These are phyloP conservation scores for Thermoascus crustaceus DNA, from an alignment of 2,329 filamentous ascomycete genomes.

Conservation along the genomic window DNA sequence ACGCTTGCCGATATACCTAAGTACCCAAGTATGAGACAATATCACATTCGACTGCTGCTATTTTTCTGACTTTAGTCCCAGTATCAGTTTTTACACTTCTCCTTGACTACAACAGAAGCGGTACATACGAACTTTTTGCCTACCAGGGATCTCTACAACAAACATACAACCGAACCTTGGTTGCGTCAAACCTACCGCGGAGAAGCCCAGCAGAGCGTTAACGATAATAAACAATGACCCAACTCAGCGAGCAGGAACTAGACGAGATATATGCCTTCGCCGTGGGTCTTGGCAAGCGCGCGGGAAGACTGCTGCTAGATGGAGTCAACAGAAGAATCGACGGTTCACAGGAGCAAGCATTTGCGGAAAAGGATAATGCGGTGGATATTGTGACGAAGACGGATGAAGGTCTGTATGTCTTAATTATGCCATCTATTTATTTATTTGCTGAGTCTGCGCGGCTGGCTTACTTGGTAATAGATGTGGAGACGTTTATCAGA, in stretches of 20 bases:
- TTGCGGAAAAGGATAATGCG: constrained; percentile 62
- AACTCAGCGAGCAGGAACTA: constrained; percentile 26
- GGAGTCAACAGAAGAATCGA: constrained; percentile 51
- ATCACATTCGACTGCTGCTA: too few species aligned
- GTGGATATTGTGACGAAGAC: constrained; percentile 73
- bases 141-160: too few species aligned
- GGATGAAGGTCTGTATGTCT: constrained; percentile 61
- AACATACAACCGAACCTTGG: too few species aligned
- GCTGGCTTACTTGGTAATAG: constrained; percentile 30
- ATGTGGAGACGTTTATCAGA: constrained; percentile 65
- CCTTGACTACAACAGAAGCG: too few species aligned
- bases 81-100: too few species aligned
- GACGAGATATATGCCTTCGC: constrained; percentile 63
- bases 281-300: constrained; percentile 60
- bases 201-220: too few species aligned
- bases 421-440: background rate
- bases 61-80: too few species aligned
- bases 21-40: too few species aligned
- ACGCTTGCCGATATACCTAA: too few species aligned
- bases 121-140: too few species aligned
- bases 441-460: background rate
- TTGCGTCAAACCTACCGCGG: too few species aligned
- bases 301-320: constrained; percentile 58
- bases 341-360: constrained; percentile 30
- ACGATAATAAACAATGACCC: background rate